A percentile compares a stretch with the other conserved stretches of the same genome.
These are phyloP conservation scores for Calophaca sinica DNA, from an alignment of 306 rosid genomes.

Conservation along the genomic window DNA sequence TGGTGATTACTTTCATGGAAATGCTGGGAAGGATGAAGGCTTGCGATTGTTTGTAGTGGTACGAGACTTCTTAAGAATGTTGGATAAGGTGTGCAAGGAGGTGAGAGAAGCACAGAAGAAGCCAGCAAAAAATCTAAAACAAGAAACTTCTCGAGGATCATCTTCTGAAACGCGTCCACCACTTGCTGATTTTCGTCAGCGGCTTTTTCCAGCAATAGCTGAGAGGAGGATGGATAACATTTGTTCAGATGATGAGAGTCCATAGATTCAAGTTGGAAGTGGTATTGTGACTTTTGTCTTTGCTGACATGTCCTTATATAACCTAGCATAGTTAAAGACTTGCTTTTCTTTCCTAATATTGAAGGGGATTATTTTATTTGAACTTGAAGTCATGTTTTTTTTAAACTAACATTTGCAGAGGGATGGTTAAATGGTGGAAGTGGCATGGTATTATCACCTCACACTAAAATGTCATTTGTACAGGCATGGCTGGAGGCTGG, in stretches of 20 bases:
- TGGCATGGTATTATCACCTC: conserved; percentile 38
- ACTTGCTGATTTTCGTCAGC: conserved; percentile 59
- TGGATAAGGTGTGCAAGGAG: conserved; percentile 82
- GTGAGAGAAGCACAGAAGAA: conserved; percentile 63
- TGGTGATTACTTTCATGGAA: conserved; percentile 94
- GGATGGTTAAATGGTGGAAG: conserved; percentile 37
- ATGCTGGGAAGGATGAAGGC: conserved; percentile 83
- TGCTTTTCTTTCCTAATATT: conserved; percentile 7
- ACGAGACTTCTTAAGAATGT: conserved; percentile 82
- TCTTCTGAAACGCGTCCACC: conserved; percentile 57
- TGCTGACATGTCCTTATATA: conserved; percentile 28
- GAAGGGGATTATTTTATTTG: conserved; percentile 35
- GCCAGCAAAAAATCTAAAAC: conserved; percentile 51
- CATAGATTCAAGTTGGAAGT: conserved; percentile 57
- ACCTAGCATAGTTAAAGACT: conserved; percentile 20
- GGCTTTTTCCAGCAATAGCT: conserved; percentile 75
- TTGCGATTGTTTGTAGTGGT: conserved; percentile 73
- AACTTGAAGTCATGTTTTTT: conserved; percentile 14
- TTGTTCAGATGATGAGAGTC: conserved; percentile 91
- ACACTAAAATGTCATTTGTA: conserved; percentile 30
- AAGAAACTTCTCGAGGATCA: conserved; percentile 51
- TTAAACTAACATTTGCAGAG: conserved; percentile 40
- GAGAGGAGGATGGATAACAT: conserved; percentile 66
- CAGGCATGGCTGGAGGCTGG: conserved; percentile 35
- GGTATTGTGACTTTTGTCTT: conserved; percentile 50